Evolutionary conservation across 805 yeast genomes (phyloP).

Genomic region (Metschnikowia rubicola): DNA sequence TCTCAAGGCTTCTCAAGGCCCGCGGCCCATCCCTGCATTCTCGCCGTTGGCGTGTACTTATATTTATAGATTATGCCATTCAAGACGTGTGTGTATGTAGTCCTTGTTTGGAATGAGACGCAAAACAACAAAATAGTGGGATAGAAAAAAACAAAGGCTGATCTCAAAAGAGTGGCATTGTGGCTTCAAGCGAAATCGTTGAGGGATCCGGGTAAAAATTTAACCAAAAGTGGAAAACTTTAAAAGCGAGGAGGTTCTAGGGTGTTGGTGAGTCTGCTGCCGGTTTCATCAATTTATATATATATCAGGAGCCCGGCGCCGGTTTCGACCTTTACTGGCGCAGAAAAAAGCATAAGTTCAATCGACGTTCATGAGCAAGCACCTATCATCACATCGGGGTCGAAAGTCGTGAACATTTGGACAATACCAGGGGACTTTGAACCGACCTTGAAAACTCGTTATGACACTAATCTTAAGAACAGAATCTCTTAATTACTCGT

Average conservation of each 20-base stretch:
- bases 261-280: conserved; percentile 77
- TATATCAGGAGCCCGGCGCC: conserved; percentile 74
- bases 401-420: conserved; percentile 75
- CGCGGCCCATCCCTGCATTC: too few species aligned
- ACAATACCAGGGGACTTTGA: conserved; percentile 78
- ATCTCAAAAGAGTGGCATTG: too few species aligned
- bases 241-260: conserved; percentile 83
- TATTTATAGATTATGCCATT: too few species aligned
- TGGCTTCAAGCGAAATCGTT: too few species aligned
- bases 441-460: conserved; percentile 53
- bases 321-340: conserved; percentile 60
- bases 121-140: too few species aligned
- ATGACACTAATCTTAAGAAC: conserved; percentile 41
- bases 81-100: too few species aligned
- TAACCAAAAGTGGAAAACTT: too few species aligned
- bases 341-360: conserved; percentile 53
- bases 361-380: conserved; percentile 94
- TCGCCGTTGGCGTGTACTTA: too few species aligned
- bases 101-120: too few species aligned
- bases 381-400: conserved; percentile 80
- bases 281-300: conserved; percentile 88
- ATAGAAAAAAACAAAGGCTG: too few species aligned
- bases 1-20: too few species aligned
- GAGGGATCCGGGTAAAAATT: too few species aligned
- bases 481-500: conserved; percentile 52